phyloP scores from a whole-genome alignment of 768 basidiomycete species.

The Lentinula sp. region DNA sequence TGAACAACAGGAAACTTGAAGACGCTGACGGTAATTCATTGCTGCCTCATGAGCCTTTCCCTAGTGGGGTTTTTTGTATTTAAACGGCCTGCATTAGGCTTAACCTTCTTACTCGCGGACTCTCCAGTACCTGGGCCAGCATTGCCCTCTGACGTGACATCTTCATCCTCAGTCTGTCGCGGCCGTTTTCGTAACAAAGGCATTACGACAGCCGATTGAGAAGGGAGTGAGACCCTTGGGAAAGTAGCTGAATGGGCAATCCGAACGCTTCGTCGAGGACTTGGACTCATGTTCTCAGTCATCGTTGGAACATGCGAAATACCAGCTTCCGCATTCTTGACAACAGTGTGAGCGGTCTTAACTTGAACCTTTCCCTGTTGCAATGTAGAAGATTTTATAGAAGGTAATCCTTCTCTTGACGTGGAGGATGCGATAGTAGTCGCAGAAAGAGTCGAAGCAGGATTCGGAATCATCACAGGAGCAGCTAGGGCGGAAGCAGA shows the following conservation, averaged over 20 bases:
- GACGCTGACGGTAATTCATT: not conserved
- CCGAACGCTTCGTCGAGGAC: not conserved
- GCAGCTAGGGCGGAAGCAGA: too few relatives aligned
- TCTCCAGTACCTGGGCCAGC: not conserved
- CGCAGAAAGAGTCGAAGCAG: not conserved
- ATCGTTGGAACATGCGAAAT: not conserved
- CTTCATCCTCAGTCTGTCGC: not conserved
- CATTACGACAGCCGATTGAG: not conserved
- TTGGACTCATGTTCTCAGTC: not conserved
- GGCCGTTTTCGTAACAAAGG: not conserved
- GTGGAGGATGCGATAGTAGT: not conserved
- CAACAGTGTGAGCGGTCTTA: not conserved
- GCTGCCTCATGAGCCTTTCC: not conserved
- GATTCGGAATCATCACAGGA: too few relatives aligned
- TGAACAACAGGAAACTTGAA: too few relatives aligned
- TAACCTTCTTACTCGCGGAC: not conserved
- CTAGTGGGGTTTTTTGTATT: not conserved
- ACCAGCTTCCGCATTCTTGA: not conserved
- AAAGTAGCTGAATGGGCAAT: not conserved
- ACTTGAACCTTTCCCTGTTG: not conserved
- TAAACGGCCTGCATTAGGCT: not conserved
- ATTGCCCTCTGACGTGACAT: not conserved
- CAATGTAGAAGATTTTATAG: not conserved
- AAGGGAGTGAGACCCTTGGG: not conserved
- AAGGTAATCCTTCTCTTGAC: not conserved